These are phyloP conservation scores for Termitomyces sp. DNA, from an alignment of 768 basidiomycete genomes.

Conservation along the genomic window DNA sequence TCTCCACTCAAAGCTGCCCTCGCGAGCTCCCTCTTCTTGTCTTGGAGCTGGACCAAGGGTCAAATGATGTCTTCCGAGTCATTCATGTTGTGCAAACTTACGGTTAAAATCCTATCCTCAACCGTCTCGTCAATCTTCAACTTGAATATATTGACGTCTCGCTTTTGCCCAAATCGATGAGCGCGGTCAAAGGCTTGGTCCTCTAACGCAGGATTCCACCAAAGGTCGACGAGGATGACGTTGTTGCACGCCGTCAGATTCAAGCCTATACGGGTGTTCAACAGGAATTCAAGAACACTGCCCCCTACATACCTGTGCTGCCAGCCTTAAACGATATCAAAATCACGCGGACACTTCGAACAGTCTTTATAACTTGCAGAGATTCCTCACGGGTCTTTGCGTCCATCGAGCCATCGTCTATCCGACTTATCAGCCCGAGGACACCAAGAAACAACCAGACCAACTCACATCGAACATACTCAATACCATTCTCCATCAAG, in stretches of 20 bases:
- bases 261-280: constrained; percentile 47
- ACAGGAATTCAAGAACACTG: not conserved
- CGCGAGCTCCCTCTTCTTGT: constrained; percentile 84
- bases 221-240: constrained; percentile 88
- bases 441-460: not conserved
- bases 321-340: constrained; percentile 97
- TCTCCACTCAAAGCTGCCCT: constrained; percentile 84
- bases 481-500: constrained; percentile 60
- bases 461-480: constrained; percentile 82
- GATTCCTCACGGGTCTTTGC: constrained; percentile 73
- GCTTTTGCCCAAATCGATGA: constrained; percentile 86
- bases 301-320: constrained; percentile 60
- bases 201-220: constrained; percentile 94
- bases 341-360: constrained; percentile 63
- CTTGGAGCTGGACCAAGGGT: constrained; percentile 60
- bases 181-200: constrained; percentile 94
- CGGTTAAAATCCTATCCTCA: constrained; percentile 80
- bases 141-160: constrained; percentile 85
- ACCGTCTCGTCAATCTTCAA: constrained; percentile 85
- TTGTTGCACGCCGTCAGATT: constrained; percentile 94
- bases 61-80: not conserved
- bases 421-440: constrained; percentile 5
- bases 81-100: constrained; percentile 26
- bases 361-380: constrained; percentile 67
- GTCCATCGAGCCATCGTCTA: constrained; percentile 89